These are phyloP conservation scores for Kwoniella sp. DNA, from an alignment of 768 basidiomycete genomes.

Conservation along the genomic window DNA sequence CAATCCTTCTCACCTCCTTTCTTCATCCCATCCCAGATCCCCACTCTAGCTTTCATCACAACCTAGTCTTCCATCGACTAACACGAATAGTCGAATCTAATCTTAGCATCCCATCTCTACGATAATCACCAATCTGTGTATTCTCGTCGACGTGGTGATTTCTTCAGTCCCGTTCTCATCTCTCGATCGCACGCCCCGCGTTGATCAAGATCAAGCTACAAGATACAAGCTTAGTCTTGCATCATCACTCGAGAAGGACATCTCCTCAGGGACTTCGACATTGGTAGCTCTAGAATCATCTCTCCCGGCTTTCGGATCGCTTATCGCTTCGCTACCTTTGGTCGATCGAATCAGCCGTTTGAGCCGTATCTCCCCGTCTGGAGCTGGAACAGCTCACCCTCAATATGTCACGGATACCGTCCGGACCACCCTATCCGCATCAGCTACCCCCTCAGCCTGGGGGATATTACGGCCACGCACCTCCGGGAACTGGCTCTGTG, in stretches of 20 bases:
- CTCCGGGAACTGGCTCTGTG: not conserved
- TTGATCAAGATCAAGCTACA: not conserved
- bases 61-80: not conserved
- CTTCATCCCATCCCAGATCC: no score
- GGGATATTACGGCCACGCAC: slow-evolving; percentile 9
- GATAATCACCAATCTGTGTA: not conserved
- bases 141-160: not conserved
- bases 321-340: no score
- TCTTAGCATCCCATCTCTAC: not conserved
- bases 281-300: no score
- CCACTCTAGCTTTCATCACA: not conserved
- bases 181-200: not conserved
- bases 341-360: no score
- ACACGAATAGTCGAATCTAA: not conserved
- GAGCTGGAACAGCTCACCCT: not conserved
- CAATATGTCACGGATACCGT: slow-evolving; percentile 24
- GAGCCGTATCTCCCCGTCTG: not conserved
- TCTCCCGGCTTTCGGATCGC: no score
- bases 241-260: no score
- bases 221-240: no score
- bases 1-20: slow-evolving; percentile 1
- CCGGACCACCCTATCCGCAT: slow-evolving; percentile 16
- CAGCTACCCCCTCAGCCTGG: slow-evolving; percentile 13
- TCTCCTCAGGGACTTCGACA: no score
- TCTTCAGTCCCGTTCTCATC: not conserved